A percentile compares a stretch with the other conserved stretches of the same genome.
Evolutionary conservation across 805 yeast species (phyloP).

Genomic region (Spathaspora passalidarum): DNA sequence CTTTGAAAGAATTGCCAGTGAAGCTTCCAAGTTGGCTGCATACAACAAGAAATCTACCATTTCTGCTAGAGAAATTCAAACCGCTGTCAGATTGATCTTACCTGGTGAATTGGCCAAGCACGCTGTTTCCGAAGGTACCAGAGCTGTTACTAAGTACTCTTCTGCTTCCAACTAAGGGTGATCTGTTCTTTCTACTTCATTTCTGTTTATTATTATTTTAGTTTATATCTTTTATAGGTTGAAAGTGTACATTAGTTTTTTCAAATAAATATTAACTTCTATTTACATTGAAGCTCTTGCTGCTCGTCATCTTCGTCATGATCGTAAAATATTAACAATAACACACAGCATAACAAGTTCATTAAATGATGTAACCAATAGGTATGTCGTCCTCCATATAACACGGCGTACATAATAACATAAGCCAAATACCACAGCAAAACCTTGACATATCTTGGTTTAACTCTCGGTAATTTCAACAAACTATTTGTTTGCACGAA

Average conservation of each 20-base stretch:
- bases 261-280: background rate
- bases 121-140: slow-evolving; percentile 98
- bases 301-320: background rate
- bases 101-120: slow-evolving; percentile 99
- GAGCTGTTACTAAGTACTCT: slow-evolving; percentile 96
- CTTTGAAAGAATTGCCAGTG: slow-evolving; percentile 96
- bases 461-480: slow-evolving; percentile 40
- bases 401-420: slow-evolving; percentile 55
- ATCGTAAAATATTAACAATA: slow-evolving; percentile 20
- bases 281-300: background rate
- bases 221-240: slow-evolving; percentile 7
- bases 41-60: slow-evolving; percentile 98
- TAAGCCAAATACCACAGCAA: slow-evolving; percentile 28
- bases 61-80: slow-evolving; percentile 97
- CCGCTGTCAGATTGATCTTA: slow-evolving; percentile 95
- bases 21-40: slow-evolving; percentile 97
- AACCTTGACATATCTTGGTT: slow-evolving; percentile 5
- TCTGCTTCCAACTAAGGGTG: slow-evolving; percentile 47
- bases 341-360: slow-evolving; percentile 60
- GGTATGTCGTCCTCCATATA: slow-evolving; percentile 80
- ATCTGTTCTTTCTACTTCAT: background rate
- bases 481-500: slow-evolving; percentile 53
- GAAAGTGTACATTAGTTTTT: slow-evolving; percentile 6
- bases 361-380: slow-evolving; percentile 80
- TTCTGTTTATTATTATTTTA: slow-evolving; percentile 7